These are phyloP conservation scores for Rosa persica DNA, from an alignment of 306 rosid genomes.

Conservation along the genomic window DNA sequence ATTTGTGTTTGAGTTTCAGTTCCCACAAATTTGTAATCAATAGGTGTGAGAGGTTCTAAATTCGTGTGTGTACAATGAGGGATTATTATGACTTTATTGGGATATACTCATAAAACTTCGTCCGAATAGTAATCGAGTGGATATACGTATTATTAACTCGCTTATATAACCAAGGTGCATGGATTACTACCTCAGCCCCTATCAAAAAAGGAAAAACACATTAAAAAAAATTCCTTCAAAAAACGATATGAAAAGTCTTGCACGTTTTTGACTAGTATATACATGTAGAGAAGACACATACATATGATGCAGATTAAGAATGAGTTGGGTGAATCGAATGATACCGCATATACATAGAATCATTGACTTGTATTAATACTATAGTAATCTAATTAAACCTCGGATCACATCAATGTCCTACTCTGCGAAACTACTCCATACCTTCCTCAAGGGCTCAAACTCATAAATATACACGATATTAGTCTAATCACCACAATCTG, in stretches of 20 bases:
- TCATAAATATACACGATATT: neutral
- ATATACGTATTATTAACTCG: too few relatives aligned
- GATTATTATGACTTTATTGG: too few relatives aligned
- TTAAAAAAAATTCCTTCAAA: too few relatives aligned
- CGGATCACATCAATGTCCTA: slow-evolving; percentile 12
- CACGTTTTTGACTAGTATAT: neutral
- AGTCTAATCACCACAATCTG: neutral
- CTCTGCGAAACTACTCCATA: neutral
- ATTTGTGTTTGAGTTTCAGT: too few relatives aligned
- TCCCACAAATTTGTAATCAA: too few relatives aligned
- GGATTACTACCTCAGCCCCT: too few relatives aligned
- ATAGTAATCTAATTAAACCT: slow-evolving; percentile 9
- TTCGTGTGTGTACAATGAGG: too few relatives aligned
- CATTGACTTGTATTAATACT: neutral
- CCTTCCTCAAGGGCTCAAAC: neutral
- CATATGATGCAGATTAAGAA: neutral
- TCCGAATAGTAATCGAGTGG: too few relatives aligned
- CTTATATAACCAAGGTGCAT: too few relatives aligned
- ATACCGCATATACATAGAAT: slow-evolving; percentile 34
- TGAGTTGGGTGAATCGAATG: neutral
- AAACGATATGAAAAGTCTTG: neutral
- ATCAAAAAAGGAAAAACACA: too few relatives aligned
- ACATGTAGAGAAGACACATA: neutral
- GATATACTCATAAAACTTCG: too few relatives aligned
- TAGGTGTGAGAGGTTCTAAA: too few relatives aligned